Evolutionary conservation across 345 rosid species (phyloP), one percentile per base, ranked within the genome.

Genomic region (Ceriops zippeliana): DNA sequence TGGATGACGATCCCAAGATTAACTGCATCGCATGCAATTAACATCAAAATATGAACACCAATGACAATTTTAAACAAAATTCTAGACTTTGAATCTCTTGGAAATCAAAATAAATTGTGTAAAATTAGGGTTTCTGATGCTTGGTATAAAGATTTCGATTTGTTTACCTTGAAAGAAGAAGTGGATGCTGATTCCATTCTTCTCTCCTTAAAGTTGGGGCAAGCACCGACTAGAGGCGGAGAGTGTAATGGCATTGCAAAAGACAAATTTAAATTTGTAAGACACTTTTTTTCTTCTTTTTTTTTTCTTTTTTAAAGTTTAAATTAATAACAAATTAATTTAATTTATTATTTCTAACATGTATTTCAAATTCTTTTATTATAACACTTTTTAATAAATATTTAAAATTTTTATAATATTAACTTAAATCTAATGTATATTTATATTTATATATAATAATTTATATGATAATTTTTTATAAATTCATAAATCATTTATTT

Each of bases 1-100:
- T 65, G 21, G 98, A 91, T 66, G 97, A 81, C 24, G 98, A 93
- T 1, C 98, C 98, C 80, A 91, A 69, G 58, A 93, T 87, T 75
- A 93, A 59, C 98, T 93, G 86, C 84, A 65, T 24, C 89, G 85
- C 84, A 63, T 21, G 28, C 28, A 56, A 56, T 56, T 56, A 24
- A 47, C 13, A 70, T 61, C 6, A 63, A 6, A 34, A 34, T 6
- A 34, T 34, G 37, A 6, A 62, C n/a, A 63, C 5, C n/a, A 30
- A 42, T 17, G 11, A 63, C 2, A 38, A 28, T 1, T 16, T 24
- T 26, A 28, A 24, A 16, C 1, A 3, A 38, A 32, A 58, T 24
- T 56, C 26, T 20, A 53, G n/a, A n/a, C 42, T 20, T 54, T 20
- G 24, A 31, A 70, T 6, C 1, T 13, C 49, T 13, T 42, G 17